Evolutionary conservation across 108 stramenopile species (phyloP), one percentile per base, ranked within the genome.

Genomic region (Nitzschia palea): DNA sequence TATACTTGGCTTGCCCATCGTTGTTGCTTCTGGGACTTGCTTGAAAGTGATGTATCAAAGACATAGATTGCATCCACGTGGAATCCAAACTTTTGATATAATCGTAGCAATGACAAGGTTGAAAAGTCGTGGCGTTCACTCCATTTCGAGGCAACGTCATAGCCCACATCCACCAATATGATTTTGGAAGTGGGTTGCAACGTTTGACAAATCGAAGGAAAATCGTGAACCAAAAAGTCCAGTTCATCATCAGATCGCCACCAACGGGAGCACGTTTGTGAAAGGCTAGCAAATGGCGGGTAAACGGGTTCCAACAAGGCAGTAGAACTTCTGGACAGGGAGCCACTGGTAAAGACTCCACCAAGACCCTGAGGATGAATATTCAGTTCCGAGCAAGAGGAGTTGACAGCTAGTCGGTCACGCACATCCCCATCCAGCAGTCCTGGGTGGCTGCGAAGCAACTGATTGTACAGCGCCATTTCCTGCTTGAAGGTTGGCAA

Each of bases 141-240:
- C 47, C 47, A 48, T 20, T 8, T n/a, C 4, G 8, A 8, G 18
- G 18, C 5, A 4, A 48, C 47, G 5, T 18, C 18, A 20, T 48
- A 48, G 15, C 59, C 59, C 20, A 60, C 43, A 42, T 60, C 37
- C 23, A 60, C 31, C 5, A 60, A 60, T 31, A 60, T 60, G 40
- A 40, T 40, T 26, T 60, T 60, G 36, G 59, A 25, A 18, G 59
- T 42, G 14, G 37, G 23, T 12, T 20, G 18, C 23, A 60, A 18
- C 1, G 22, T 17, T 3, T 25, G 59, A 60, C 59, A 60, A 42
- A 20, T 17, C 0, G 36, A 18, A n/a, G 40, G 23, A 43, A 60
- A 60, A 42, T 60, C 59, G 27, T 60, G 59, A 1, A 60, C 59
- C 22, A 60, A 34, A 34, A 34, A 60, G 36, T 60, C 59, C 2